Conservation (phyloP, 176 grass and related monocot genomes). For the sorghum (Sorghum bicolor) region Sorghum_bicolor_NCBIv3 NC_012871.2:747001-747500, state of each 20-base stretch:
- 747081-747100: neutral
- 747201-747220: neutral
- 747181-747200: slow-evolving; percentile 1
- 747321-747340: neutral
- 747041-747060: neutral
- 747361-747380: slow-evolving; percentile 20
- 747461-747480: no score
- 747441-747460: no score
- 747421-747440: no score
- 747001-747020: neutral
- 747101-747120: no score
- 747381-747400: neutral
- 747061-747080: neutral
- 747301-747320: neutral
- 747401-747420: no score
- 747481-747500: no score
- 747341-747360: neutral
- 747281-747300: slow-evolving; percentile 9
- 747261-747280: neutral
- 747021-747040: neutral
- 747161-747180: neutral
- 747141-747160: no score
- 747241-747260: neutral
- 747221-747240: neutral
- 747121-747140: no score